Evolutionary conservation across 225 moss, liverwort and hornwort species (phyloP).

Genomic region (Bryoerythrophyllum caledonicum): DNA sequence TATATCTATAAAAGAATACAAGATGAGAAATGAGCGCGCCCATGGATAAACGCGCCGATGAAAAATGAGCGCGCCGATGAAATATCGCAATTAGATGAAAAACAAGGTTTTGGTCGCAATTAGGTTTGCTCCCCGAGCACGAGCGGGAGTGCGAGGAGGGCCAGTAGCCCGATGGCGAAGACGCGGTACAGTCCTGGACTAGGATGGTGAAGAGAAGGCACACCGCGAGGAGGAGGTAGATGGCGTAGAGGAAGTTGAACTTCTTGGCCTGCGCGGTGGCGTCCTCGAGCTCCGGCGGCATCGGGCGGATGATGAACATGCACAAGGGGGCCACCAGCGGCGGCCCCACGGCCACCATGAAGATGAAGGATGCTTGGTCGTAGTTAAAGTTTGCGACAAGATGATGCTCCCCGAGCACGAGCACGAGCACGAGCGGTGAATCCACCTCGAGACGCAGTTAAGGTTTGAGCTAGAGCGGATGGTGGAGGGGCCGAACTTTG

Average conservation of each 20-base stretch:
- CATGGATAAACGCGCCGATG: too few species aligned
- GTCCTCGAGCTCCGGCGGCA: conserved; percentile 46
- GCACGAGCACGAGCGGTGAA: too few species aligned
- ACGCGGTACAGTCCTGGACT: conserved; percentile 47
- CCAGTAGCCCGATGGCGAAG: conserved; percentile 60
- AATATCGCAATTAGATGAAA: too few species aligned
- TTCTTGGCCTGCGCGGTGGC: conserved; percentile 45
- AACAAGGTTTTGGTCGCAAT: too few species aligned
- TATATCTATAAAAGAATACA: too few species aligned
- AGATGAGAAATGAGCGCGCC: too few species aligned
- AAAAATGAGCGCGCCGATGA: too few species aligned
- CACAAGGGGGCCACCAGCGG: conserved; percentile 63
- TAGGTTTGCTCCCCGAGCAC: too few species aligned
- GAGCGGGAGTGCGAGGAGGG: conserved; percentile 65
- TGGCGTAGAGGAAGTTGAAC: conserved; percentile 68
- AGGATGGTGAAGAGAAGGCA: conserved; percentile 69
- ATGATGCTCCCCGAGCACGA: too few species aligned
- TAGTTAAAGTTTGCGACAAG: too few species aligned
- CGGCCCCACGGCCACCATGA: conserved; percentile 77
- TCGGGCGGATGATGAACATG: conserved; percentile 66
- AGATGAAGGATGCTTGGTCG: conserved; percentile 87
- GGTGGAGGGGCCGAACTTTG: conserved; percentile 86
- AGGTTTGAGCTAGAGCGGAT: conserved; percentile 67
- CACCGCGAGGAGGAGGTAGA: conserved; percentile 69
- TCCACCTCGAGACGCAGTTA: too few species aligned